Evolutionary conservation across 352 stramenopile species (phyloP).

Genomic region (Phytophthora constricta): DNA sequence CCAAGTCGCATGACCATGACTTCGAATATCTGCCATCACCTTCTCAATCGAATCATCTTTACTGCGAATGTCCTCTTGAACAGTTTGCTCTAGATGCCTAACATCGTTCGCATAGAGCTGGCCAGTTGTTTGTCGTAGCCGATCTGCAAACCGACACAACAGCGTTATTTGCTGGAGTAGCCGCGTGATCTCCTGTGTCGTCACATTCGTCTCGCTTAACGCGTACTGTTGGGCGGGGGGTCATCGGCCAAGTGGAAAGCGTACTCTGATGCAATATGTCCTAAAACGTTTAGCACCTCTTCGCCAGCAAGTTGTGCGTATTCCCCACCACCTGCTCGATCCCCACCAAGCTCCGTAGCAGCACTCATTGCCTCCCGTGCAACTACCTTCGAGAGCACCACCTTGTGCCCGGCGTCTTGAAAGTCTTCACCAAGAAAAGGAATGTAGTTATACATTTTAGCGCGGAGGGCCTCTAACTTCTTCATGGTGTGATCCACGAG

Average conservation of each 20-base stretch:
- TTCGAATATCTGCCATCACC: slow-evolving; percentile 32
- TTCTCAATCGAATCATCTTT: slow-evolving; percentile 45
- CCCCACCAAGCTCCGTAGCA: slow-evolving; percentile 27
- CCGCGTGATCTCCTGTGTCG: slow-evolving; percentile 25
- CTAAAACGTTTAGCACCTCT: slow-evolving; percentile 43
- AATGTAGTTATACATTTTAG: slow-evolving; percentile 41
- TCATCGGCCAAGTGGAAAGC: slow-evolving; percentile 37
- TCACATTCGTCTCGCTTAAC: slow-evolving; percentile 39
- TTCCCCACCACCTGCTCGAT: slow-evolving; percentile 19
- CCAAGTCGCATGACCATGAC: slow-evolving; percentile 26
- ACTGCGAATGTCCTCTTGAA: slow-evolving; percentile 36
- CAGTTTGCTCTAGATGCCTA: slow-evolving; percentile 21
- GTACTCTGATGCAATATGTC: slow-evolving; percentile 42
- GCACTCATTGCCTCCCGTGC: slow-evolving; percentile 38
- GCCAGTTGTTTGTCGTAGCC: slow-evolving; percentile 29
- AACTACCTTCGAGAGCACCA: slow-evolving; percentile 29
- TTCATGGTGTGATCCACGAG: slow-evolving; percentile 50
- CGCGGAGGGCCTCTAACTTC: slow-evolving; percentile 40
- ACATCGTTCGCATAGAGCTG: slow-evolving; percentile 38
- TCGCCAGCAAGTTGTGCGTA: slow-evolving; percentile 35
- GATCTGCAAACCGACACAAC: slow-evolving; percentile 45
- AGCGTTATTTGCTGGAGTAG: slow-evolving; percentile 40
- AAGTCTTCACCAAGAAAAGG: slow-evolving; percentile 45
- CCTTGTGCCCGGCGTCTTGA: slow-evolving; percentile 20
- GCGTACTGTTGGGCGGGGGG: slow-evolving; percentile 17